Evolutionary conservation across 495 filamentous ascomycete species (phyloP), one percentile per base, ranked within the genome.

Genomic region (Terfezia claveryi): DNA sequence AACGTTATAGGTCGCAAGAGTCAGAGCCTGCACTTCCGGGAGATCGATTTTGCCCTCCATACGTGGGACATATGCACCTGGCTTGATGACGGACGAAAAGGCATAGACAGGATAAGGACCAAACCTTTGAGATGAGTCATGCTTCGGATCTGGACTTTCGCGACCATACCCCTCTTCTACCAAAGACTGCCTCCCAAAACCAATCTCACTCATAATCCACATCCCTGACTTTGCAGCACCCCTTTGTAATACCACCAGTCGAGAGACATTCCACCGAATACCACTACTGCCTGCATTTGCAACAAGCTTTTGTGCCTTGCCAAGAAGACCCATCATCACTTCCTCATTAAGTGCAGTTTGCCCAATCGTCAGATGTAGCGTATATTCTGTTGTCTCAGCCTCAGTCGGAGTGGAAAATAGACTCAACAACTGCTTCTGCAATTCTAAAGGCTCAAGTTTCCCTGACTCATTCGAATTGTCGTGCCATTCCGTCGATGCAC

Each of bases 1-100:
- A 23, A 79, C 64, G 55, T 80, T 80, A 59, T 78, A 80, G 52
- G 68, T 75, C 12, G 74, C 67, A 36, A 79, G 55, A 0, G 57
- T 58, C 16, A 79, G 55, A 11, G 62, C 59, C 10, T 54, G 54
- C 12, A 58, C 10, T 37, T 54, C n/a, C 11, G 27, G 36, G 62
- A 50, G n/a, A 7, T 32, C 4, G 4, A 4, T 32, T 32, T 32
- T 32, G 7, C 27, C 27, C 7, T 1, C 4, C 4, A 2, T 32
- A 7, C 4, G 7, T 32, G 27, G 27, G 4, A 32, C 27, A 32
- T 32, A 32, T 7, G 27, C 27, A 32, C 27, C 27, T 32, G 4
- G 27, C 1, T 7, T 32, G 27, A 4, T 7, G 7, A 7, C 27
- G 7, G 27, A 4, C 4, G 7, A 32, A 32, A 4, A 32, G 4